Base-by-base conservation (phyloP, 371 early-diverging fungal genomes). In the Gilbertella persicaria region DNA sequence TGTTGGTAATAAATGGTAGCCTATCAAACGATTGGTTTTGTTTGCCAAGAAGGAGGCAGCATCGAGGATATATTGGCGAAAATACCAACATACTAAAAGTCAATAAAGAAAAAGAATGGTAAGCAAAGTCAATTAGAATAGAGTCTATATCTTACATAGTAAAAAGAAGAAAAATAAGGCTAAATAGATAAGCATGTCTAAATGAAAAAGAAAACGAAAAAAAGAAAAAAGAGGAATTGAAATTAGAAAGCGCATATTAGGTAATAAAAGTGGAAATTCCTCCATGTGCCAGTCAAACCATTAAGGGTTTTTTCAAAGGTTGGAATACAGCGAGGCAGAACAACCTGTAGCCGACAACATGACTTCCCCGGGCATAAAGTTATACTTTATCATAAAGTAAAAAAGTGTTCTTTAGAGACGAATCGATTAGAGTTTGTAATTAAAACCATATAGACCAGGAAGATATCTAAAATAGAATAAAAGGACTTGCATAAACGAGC, bases 1-100 rank as follows among this genome's bases (percentile, higher is more conserved):
- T 0, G 75, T 75, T 13, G 79, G 79, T 24, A 78, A 58, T 39
- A 72, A 50, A 50, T 71, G 79, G 45, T 78, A 78, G 8, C 79
- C 79, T 23, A 78, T 48, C 16, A 72, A 30, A 13, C 67, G 66
- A 37, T 78, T 78, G 19, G 62, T 61, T 52, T 69, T 66, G 33
- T 77, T 55, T 4, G 78, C 78, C 14, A 63, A 53, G 39, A 53
- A 38, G 17, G 69, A 69, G 35, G 61, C 60, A 2, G 39, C 51
- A 8, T 64, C 54, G 5, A 33, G 29, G 28, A 78, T 44, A 5
- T 51, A 53, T 42, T 62, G 50, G 23, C 79, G 72, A 25, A 62
- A 64, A 36, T 64, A 38, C 51, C 58, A 69, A 36, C 64, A 62
- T 53, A 64, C 75, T 75, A 24, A 37, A 4, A 26, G 5, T 17